Evolutionary conservation across 495 filamentous ascomycete species (phyloP).

Genomic region (Penicillium macrosclerotiorum): DNA sequence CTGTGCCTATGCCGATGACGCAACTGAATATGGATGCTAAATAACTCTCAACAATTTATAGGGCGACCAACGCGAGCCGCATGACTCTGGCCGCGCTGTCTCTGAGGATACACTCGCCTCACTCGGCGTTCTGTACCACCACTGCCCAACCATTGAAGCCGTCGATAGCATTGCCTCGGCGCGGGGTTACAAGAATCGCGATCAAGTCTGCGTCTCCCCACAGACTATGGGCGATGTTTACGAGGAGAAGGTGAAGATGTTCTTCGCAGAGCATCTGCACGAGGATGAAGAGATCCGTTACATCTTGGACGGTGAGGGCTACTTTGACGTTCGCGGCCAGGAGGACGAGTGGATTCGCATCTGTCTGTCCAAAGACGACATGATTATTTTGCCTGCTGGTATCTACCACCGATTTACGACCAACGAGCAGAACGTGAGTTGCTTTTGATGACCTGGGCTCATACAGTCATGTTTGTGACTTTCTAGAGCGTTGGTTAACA

Average conservation of each 20-base stretch:
- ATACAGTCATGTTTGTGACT: neutral
- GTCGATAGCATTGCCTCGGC: conserved; percentile 71
- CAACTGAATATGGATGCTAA: conserved; percentile 12
- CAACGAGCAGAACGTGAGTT: conserved; percentile 80
- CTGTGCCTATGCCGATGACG: conserved; percentile 18
- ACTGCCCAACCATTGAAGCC: conserved; percentile 57
- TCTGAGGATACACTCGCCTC: conserved; percentile 57
- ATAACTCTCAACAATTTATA: conserved; percentile 35
- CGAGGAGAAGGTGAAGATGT: conserved; percentile 86
- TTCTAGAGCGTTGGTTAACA: neutral
- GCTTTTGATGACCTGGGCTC: neutral
- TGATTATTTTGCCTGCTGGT: conserved; percentile 91
- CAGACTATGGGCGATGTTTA: conserved; percentile 74
- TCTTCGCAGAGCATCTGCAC: conserved; percentile 94
- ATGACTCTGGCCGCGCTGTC: conserved; percentile 75
- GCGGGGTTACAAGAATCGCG: conserved; percentile 91
- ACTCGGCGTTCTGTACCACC: conserved; percentile 77
- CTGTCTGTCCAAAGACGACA: conserved; percentile 62
- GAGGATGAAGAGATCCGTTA: conserved; percentile 99
- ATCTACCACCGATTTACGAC: conserved; percentile 98
- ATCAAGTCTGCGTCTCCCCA: conserved; percentile 87
- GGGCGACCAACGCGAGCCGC: conserved; percentile 90
- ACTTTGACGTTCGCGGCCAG: conserved; percentile 82
- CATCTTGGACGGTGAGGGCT: conserved; percentile 83
- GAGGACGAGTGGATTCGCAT: conserved; percentile 85